Evolutionary conservation across 768 basidiomycete genomes (phyloP), one percentile per base, ranked within the genome.

Genomic region (Amylocystis lapponica): DNA sequence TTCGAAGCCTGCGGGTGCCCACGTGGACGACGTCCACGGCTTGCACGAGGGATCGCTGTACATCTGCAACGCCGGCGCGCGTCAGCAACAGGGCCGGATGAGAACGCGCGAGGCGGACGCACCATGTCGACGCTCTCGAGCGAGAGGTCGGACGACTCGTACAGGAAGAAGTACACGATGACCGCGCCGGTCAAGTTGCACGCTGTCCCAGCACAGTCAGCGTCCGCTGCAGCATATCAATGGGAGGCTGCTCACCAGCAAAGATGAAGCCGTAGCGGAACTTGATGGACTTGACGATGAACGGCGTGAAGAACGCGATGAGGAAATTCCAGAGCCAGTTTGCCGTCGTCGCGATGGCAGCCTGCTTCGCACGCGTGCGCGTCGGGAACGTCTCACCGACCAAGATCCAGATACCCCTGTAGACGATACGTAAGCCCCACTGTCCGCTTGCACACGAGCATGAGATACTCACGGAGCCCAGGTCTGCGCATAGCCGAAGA

Each of bases 371-470:
- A 41, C 83, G 74, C 4, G 83, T 83, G 19, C 81, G 70, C 9
- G 79, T 84, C 1, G 82, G 78, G 69, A 85, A 86, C 2, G 81
- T 83, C 61, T 87, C 84, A 27, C 83, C 84, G 43, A 81, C 83
- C 16, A 86, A 67, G 54, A 87, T 84, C 84, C 84, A 87, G 29
- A 86, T 61, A 36, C 82, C 81, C n/a, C n/a, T n/a, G n/a, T n/a
- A n/a, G n/a, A 71, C 64, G 40, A 3, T 19, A n/a, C 13, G n/a
- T 20, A 27, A 21, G n/a, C 30, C 19, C 25, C 21, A 51, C 22
- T 25, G 13, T 27, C 29, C 22, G 16, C 13, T 30, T 2, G 34
- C 11, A 27, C 11, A n/a, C 1, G 17, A 20, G n/a, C 21, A 38
- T 19, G 34, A 17, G 12, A 58, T 67, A 39, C 50, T 72, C n/a